Evolutionary conservation across 208 protist species (phyloP), one percentile per base, ranked within the genome.

Genomic region (Acanthamoeba sp.): DNA sequence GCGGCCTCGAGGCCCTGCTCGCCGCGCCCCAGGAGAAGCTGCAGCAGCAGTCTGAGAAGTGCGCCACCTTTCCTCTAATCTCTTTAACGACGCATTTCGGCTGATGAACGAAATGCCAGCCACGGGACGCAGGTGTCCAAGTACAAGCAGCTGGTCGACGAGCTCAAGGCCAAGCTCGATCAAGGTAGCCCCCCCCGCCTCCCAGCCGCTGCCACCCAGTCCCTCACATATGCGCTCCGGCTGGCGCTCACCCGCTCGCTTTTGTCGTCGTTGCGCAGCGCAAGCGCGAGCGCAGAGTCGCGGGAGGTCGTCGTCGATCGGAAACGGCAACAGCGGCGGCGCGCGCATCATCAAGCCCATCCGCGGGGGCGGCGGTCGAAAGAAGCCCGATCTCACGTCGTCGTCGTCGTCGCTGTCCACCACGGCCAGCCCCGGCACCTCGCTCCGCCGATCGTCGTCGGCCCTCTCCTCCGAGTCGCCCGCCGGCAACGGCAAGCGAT

Each of bases 341-440:
- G 87, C 87, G 29, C 87, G 87, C 57, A 92, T 92, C 24, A 36
- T 73, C 18, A 92, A 73, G 55, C 87, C 87, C 59, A 92, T 92
- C 27, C 87, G 87, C 1, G 87, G 87, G 2, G 87, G 87, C 7
- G 87, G 87, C 18, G 87, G 87, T 22, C 7, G 50, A 16, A 57
- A 57, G 50, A 57, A 57, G 50, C 50, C 50, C 50, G 50, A 57
- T 16, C 50, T 57, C 50, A 20, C 50, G 1, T 57, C 50, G 7
- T 57, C 50, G 16, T 57, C 50, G 16, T 57, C 50, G 50, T 57
- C 50, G 50, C 50, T 57, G 18, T 57, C 50, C 34, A 73, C 64
- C 27, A 73, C 64, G 64, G 64, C 64, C n/a, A 73, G 64, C 18
- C 64, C 64, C 10, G 64, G 29, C 34, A 73, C 64, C 29, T 38